These are phyloP conservation scores for Diaporthe batatas DNA, from an alignment of 2,329 filamentous ascomycete genomes.

Conservation along the genomic window DNA sequence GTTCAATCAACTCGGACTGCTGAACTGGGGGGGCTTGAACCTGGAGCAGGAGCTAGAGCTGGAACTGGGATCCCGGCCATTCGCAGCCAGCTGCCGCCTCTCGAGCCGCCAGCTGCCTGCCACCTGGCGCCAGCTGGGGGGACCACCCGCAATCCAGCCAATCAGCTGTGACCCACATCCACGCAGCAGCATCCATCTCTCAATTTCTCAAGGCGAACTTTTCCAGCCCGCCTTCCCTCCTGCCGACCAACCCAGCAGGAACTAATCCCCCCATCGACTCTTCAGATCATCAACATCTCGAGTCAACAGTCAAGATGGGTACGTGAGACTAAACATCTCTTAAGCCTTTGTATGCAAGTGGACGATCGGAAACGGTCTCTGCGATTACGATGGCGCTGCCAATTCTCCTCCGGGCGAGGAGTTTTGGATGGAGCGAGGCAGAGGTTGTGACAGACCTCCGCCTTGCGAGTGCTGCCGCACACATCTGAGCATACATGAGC, in stretches of 20 bases:
- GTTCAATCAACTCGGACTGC: background rate
- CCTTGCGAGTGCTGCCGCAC: constrained; percentile 49
- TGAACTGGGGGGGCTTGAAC: no score
- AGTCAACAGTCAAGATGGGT: constrained; percentile 71
- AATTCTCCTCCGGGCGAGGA: constrained; percentile 30
- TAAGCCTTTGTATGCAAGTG: constrained; percentile 66
- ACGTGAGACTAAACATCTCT: constrained; percentile 61
- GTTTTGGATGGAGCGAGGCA: constrained; percentile 36
- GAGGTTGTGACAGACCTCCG: constrained; percentile 42
- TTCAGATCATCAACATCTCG: constrained; percentile 48
- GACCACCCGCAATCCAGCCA: background rate
- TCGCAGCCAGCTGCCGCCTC: background rate
- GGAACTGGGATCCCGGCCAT: no score
- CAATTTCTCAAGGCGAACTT: constrained; percentile 42
- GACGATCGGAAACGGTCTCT: constrained; percentile 46
- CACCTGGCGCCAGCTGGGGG: constrained; percentile 26
- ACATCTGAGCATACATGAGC: constrained; percentile 72
- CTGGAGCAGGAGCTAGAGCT: background rate
- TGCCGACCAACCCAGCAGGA: constrained; percentile 51
- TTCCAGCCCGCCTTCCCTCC: constrained; percentile 43
- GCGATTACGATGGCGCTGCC: constrained; percentile 42
- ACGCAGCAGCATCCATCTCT: constrained; percentile 15
- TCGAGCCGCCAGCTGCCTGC: background rate
- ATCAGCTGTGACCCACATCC: constrained; percentile 39
- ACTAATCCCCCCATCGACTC: constrained; percentile 58